These are phyloP conservation scores for Vanrija sp. DNA, from an alignment of 1,284 basidiomycete species.

Conservation along the genomic window DNA sequence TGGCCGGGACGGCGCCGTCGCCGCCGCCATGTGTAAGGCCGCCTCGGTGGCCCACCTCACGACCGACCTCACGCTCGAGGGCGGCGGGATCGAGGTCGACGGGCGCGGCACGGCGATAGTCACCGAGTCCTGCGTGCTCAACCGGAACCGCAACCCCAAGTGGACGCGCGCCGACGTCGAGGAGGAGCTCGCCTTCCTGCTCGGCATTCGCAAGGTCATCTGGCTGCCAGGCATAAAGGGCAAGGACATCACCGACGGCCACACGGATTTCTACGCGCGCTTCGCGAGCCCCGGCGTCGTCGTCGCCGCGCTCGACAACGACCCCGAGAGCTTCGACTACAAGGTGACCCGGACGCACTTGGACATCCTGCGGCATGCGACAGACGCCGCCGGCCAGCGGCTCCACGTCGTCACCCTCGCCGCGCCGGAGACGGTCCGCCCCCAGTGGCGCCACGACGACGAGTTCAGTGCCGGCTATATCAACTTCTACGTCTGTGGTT, in stretches of 20 bases:
- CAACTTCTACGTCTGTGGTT: slow-evolving; percentile 3
- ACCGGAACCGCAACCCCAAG: slow-evolving; percentile 5
- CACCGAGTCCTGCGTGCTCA: slow-evolving; percentile 8
- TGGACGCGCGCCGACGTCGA: slow-evolving; percentile 2
- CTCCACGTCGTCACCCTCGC: slow-evolving; percentile 1
- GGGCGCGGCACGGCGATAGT: slow-evolving; percentile 6
- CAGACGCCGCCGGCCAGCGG: background rate
- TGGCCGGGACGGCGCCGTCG: background rate
- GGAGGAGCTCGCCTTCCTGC: background rate
- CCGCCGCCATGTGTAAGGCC: background rate
- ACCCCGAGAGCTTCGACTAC: slow-evolving; percentile 3
- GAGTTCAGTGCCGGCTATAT: slow-evolving; percentile 19
- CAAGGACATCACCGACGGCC: slow-evolving; percentile 6
- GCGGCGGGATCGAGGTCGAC: slow-evolving; percentile 10
- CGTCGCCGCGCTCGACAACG: slow-evolving; percentile 2
- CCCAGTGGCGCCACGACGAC: background rate
- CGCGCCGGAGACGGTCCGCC: background rate
- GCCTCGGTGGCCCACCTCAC: background rate
- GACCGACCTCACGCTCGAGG: slow-evolving; percentile 1
- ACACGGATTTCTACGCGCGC: slow-evolving; percentile 3
- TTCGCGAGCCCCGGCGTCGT: background rate
- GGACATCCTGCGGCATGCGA: slow-evolving; percentile 3
- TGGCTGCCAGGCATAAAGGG: slow-evolving; percentile 5
- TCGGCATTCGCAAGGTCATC: slow-evolving; percentile 6
- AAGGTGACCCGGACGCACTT: slow-evolving; percentile 3